These are phyloP conservation scores for Phytopythium chamaehyphon DNA, from an alignment of 352 stramenopile species.

Conservation along the genomic window DNA sequence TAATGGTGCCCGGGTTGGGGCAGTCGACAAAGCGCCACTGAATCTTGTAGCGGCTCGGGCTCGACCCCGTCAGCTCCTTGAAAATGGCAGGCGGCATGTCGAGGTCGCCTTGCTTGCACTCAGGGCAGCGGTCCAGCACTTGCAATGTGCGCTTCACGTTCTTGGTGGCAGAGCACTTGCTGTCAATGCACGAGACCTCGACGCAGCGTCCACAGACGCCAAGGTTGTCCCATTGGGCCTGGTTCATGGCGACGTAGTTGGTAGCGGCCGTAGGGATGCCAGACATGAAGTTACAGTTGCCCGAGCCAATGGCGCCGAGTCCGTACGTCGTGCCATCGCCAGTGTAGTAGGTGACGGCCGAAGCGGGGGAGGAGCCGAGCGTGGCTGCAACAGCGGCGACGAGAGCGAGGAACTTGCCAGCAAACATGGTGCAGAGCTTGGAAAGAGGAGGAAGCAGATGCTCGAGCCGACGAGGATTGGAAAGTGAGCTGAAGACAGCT, in stretches of 20 bases:
- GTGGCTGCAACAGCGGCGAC: neutral
- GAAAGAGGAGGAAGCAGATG: neutral
- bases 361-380: neutral
- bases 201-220: slow-evolving; percentile 40
- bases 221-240: slow-evolving; percentile 36
- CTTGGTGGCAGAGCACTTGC: slow-evolving; percentile 13
- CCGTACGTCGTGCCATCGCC: slow-evolving; percentile 47
- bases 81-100: slow-evolving; percentile 30
- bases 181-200: slow-evolving; percentile 31
- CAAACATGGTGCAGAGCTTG: neutral
- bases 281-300: slow-evolving; percentile 59
- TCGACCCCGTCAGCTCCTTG: slow-evolving; percentile 22
- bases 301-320: slow-evolving; percentile 18
- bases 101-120: slow-evolving; percentile 33
- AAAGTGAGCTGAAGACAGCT: neutral
- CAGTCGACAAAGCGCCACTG: slow-evolving; percentile 43
- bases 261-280: slow-evolving; percentile 16
- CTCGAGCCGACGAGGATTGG: neutral
- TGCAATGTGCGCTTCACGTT: slow-evolving; percentile 14
- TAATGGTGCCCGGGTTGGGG: slow-evolving; percentile 19
- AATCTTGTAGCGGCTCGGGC: slow-evolving; percentile 22
- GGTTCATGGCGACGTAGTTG: slow-evolving; percentile 53
- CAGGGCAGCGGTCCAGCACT: slow-evolving; percentile 33
- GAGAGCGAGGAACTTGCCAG: neutral
- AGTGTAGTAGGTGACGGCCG: slow-evolving; percentile 14